Percentiles rank a stretch among this genome's conserved stretches.
Evolutionary conservation across 2,329 filamentous ascomycete species (phyloP).

Genomic region (Arthroderma sp.): DNA sequence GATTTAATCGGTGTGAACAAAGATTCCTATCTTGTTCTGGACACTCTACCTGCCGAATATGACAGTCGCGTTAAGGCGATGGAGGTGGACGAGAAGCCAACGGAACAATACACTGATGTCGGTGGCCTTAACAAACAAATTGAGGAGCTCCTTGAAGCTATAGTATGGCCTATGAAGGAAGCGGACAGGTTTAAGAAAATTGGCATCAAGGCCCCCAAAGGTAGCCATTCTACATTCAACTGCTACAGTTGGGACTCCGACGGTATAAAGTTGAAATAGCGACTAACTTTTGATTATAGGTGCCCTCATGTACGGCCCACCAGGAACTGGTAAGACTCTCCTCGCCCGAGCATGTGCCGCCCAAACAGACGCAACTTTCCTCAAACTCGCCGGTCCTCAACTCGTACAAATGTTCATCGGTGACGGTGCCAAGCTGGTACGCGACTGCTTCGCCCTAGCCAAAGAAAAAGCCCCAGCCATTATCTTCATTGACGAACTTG

Average conservation of each 20-base stretch:
- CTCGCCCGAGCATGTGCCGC: constrained; percentile 92
- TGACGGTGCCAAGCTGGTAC: constrained; percentile 92
- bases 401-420: constrained; percentile 99
- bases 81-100: constrained; percentile 99
- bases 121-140: constrained; percentile 98
- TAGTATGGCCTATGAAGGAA: constrained; percentile 99
- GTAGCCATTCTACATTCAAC: constrained; percentile 41
- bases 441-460: constrained; percentile 91
- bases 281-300: constrained; percentile 42
- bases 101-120: constrained; percentile 96
- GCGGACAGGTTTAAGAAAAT: constrained; percentile 99
- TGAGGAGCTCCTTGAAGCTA: constrained; percentile 93
- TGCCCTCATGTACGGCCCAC: constrained; percentile 84
- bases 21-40: constrained; percentile 93
- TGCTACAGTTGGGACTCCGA: constrained; percentile 11
- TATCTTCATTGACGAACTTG: constrained; percentile 98
- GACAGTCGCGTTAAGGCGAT: constrained; percentile 98
- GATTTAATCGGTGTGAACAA: constrained; percentile 98
- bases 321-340: constrained; percentile 39
- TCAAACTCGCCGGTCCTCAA: constrained; percentile 94
- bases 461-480: constrained; percentile 99
- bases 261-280: background rate
- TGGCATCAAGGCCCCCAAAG: constrained; percentile 97
- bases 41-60: constrained; percentile 94
- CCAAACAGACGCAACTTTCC: constrained; percentile 95